These are phyloP conservation scores for Athelia sp. DNA, from an alignment of 1,284 basidiomycete genomes.

Conservation along the genomic window DNA sequence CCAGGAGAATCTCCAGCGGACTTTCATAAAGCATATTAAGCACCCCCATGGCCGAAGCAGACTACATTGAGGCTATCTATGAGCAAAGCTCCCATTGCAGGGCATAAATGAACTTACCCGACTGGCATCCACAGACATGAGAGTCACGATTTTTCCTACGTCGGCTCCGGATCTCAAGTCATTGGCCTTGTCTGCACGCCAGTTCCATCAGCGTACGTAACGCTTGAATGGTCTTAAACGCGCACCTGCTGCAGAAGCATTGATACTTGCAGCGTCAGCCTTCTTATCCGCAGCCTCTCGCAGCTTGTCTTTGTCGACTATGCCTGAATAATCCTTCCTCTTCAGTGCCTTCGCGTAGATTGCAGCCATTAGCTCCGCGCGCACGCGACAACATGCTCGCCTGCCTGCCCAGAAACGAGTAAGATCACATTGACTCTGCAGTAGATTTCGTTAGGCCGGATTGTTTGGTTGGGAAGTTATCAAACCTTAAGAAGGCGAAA, in stretches of 20 bases:
- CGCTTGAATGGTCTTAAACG: no score
- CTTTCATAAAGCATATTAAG: conserved; percentile 26
- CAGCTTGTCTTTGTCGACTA: conserved; percentile 49
- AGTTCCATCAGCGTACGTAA: not conserved
- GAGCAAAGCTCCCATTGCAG: no score
- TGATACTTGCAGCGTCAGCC: conserved; percentile 10
- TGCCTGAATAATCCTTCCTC: conserved; percentile 79
- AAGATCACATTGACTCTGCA: conserved; percentile 60
- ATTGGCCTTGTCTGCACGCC: conserved; percentile 24
- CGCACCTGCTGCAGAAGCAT: not conserved
- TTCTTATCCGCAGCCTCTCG: conserved; percentile 12
- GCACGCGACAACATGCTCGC: conserved; percentile 62
- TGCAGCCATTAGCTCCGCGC: conserved; percentile 71
- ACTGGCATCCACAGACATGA: conserved; percentile 72
- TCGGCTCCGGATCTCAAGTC: conserved; percentile 67
- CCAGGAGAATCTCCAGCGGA: conserved; percentile 80
- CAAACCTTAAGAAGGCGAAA: conserved; percentile 52
- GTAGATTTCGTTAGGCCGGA: conserved; percentile 1
- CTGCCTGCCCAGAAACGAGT: conserved; percentile 78
- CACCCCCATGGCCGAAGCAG: no score
- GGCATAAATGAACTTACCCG: conserved; percentile 23
- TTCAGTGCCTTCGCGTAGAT: conserved; percentile 91
- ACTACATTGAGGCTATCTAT: no score
- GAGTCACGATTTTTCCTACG: conserved; percentile 73
- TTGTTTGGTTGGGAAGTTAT: not conserved